Conservation (phyloP, 139 green algal genomes). For the Micractinium sp. region DNA sequence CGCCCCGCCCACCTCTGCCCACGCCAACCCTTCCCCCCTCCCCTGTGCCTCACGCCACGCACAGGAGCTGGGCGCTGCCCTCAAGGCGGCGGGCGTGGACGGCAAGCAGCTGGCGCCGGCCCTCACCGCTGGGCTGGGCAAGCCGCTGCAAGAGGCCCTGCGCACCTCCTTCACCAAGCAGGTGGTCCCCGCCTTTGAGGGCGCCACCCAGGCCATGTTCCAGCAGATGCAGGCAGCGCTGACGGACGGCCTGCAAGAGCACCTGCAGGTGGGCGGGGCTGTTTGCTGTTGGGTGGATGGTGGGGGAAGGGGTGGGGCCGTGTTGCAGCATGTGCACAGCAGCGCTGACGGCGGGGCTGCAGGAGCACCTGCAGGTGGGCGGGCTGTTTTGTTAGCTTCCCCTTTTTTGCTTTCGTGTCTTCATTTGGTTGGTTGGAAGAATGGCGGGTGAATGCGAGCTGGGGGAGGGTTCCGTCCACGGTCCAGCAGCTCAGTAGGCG, state of each 20-base stretch:
- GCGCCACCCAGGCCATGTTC: conserved; percentile 65
- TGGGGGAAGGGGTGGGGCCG: no score
- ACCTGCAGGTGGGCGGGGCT: conserved; percentile 52
- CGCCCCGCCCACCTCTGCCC: not conserved
- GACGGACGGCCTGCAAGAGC: conserved; percentile 65
- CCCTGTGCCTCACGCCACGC: no score
- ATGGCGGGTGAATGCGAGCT: no score
- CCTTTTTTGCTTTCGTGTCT: no score
- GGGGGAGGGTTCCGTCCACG: no score
- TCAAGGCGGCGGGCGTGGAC: conserved; percentile 24
- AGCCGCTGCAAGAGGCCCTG: conserved; percentile 67
- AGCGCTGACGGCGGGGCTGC: not conserved
- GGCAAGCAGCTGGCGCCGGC: conserved; percentile 24
- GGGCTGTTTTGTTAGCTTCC: no score
- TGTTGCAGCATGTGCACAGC: no score
- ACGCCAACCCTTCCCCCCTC: not conserved
- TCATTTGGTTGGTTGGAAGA: no score
- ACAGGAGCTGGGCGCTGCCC: conserved; percentile 31
- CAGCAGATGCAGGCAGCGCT: conserved; percentile 78
- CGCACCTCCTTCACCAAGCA: conserved; percentile 52
- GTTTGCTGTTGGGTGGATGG: no score
- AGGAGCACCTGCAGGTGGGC: not conserved
- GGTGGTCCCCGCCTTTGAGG: conserved; percentile 82
- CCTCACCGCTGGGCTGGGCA: conserved; percentile 40
- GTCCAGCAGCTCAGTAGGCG: no score